Percentiles rank a stretch among this genome's conserved stretches.
phyloP scores from a whole-genome alignment of 108 stramenopile genomes.

The Conticribra guillardii region DNA sequence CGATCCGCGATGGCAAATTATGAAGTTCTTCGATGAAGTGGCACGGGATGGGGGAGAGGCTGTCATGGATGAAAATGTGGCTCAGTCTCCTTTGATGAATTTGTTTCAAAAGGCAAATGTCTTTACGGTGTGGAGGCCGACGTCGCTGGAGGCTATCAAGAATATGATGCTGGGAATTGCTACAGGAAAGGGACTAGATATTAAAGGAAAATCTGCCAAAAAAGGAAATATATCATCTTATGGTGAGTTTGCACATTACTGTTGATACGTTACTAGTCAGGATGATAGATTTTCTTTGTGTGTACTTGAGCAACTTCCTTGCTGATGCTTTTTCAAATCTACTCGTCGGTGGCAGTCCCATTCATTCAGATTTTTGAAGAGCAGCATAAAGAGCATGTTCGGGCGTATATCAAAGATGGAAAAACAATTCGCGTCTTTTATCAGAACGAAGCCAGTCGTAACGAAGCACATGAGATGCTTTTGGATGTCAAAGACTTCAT shows the following conservation, averaged over 20 bases:
- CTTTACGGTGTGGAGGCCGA: constrained; percentile 81
- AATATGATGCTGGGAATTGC: constrained; percentile 74
- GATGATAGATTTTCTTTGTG: no score
- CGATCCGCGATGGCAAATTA: constrained; percentile 66
- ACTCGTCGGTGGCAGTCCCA: no score
- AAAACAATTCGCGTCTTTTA: constrained; percentile 39
- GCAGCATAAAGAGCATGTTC: constrained; percentile 49
- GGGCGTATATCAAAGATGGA: constrained; percentile 27
- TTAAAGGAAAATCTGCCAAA: constrained; percentile 81
- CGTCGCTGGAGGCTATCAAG: constrained; percentile 64
- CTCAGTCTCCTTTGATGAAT: constrained; percentile 19
- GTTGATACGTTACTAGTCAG: no score
- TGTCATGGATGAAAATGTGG: constrained; percentile 38
- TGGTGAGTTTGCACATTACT: background rate
- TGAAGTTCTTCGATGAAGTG: constrained; percentile 66
- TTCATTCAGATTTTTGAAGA: constrained; percentile 74
- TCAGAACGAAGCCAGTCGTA: constrained; percentile 18
- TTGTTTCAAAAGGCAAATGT: constrained; percentile 47
- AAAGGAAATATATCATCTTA: constrained; percentile 47
- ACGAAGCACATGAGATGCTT: constrained; percentile 35
- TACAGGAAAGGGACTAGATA: constrained; percentile 78
- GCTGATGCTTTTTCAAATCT: no score
- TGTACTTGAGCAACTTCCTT: no score
- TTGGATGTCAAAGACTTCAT: constrained; percentile 34
- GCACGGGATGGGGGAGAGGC: constrained; percentile 51